Base-by-base conservation (phyloP, 768 basidiomycete species). In the Stropharia rugosoannulata region DNA sequence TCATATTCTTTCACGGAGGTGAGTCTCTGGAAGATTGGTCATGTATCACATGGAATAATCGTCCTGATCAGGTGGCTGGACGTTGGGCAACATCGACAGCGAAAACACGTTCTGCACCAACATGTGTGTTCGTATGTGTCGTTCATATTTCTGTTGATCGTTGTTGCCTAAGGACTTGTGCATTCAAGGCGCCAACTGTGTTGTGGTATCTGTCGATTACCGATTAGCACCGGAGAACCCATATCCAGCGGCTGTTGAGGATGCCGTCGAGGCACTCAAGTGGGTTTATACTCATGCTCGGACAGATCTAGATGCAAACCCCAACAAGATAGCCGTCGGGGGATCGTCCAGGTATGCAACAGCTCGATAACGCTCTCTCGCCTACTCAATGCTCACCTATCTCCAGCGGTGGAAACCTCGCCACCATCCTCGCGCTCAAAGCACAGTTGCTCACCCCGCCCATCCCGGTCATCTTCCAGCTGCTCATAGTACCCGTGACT, bases 1-100 rank as follows among this genome's bases (percentile, higher is more conserved):
- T 90, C 57, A 77, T 89, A 42, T 90, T 80, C 76, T 89, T 85
- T 65, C 89, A 90, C 59, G 89, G 89, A 50, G 89, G 88, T 81
- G 57, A 52, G 77, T 45, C 25, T 41, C 5, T 12, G 16, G 5
- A 13, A 13, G 5, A 25, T 5, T 12, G 10, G 9, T n/a, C 16
- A 18, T 32, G n/a, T 25, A 12, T 3, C 16, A 12, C 18, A 38
- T 5, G n/a, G n/a, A 10, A 16, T 56, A 25, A 46, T 27, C 35
- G 58, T 37, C 7, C 15, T 15, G 15, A 16, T 5, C 60, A 86
- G 89, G 89, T 40, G 89, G 89, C 35, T 90, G 89, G 89, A 89
- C 87, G 0, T 73, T 90, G 1, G 89, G 89, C 0, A 83, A 75
- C 52, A 85, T 88, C 60, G 64, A 65, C 19, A 80, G 80, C 22